Conservation (phyloP, 768 basidiomycete genomes). For the Austroboletus eburneus region DNA sequence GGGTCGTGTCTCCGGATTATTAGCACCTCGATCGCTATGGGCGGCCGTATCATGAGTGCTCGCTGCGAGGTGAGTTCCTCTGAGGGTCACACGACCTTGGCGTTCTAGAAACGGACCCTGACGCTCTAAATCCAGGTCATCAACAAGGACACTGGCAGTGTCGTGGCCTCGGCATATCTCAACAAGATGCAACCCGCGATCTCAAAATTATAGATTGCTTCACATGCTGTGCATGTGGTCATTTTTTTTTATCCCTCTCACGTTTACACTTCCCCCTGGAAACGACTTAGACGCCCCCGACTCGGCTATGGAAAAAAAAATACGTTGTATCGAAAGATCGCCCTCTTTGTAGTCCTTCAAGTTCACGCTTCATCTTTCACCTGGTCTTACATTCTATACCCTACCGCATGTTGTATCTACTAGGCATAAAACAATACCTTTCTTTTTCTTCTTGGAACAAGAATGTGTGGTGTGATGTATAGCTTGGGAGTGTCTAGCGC, state of each 20-base stretch:
- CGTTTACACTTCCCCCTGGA: slow-evolving; percentile 1
- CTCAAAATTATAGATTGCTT: slow-evolving; percentile 41
- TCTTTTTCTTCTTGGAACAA: slow-evolving; percentile 5
- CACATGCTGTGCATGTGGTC: slow-evolving; percentile 1
- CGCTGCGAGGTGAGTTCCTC: slow-evolving; percentile 56
- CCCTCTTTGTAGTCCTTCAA: slow-evolving; percentile 13
- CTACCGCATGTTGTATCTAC: slow-evolving; percentile 22
- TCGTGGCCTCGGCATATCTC: slow-evolving; percentile 62
- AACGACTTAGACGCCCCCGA: slow-evolving; percentile 16
- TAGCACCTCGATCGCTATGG: slow-evolving; percentile 62
- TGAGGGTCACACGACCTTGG: background rate
- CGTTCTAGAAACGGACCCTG: background rate
- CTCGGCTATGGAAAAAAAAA: no score
- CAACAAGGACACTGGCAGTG: slow-evolving; percentile 53
- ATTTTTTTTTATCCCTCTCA: background rate
- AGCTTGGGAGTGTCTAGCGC: background rate
- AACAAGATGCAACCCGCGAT: slow-evolving; percentile 68
- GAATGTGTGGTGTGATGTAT: background rate
- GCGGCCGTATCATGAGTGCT: slow-evolving; percentile 66
- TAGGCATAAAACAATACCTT: slow-evolving; percentile 7
- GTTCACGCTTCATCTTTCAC: slow-evolving; percentile 5
- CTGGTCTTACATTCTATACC: slow-evolving; percentile 9
- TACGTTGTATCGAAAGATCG: slow-evolving; percentile 20
- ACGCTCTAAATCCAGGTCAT: slow-evolving; percentile 40
- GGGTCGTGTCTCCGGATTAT: slow-evolving; percentile 56